Evolutionary conservation across 164 flowering plant species (phyloP), one percentile per base, ranked within the genome.

Genomic region (Umbilicus rupestris): DNA sequence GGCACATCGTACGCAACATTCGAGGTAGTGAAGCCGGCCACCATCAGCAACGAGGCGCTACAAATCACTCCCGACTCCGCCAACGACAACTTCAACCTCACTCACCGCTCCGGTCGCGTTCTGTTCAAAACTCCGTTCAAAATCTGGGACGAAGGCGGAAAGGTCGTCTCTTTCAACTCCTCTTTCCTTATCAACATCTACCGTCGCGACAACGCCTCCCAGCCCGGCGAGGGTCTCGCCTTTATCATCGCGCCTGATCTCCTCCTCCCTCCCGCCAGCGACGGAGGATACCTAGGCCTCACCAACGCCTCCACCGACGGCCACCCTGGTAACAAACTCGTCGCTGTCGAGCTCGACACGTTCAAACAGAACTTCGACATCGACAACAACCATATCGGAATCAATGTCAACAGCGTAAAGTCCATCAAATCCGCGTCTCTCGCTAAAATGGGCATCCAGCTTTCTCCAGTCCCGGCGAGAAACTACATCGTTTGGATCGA

Each of bases 271-370:
- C 22, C 20, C 3, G 45, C 44, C 7, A 86, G 92, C 68, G 3
- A 67, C 28, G 92, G 87, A 29, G 81, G 70, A 49, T 89, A 67
- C 68, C 78, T 87, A 5, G 92, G 90, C 39, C 76, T 89, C 37
- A 84, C 88, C 33, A 89, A 87, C 66, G 44, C 77, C 20, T 24
- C 78, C 47, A 70, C 72, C 22, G 82, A 89, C 47, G 84, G 85
- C 0, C 35, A 62, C 60, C 1, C 64, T 0, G 16, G 62, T 28
- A 85, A 85, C 77, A 62, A 69, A 0, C 22, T 85, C 6, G 73
- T 89, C 11, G 96, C 96, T 1, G 62, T 89, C 0, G 92, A 89
- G 65, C 71, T 89, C 45, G 92, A 85, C 64, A 85, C 92, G 0
- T 59, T 63, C 20, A 80, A 75, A 72, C 84, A 84, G 14, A 77